Evolutionary conservation across 805 yeast species (phyloP), one percentile per base, ranked within the genome.

Genomic region (Saccharomycopsis guyanensis): DNA sequence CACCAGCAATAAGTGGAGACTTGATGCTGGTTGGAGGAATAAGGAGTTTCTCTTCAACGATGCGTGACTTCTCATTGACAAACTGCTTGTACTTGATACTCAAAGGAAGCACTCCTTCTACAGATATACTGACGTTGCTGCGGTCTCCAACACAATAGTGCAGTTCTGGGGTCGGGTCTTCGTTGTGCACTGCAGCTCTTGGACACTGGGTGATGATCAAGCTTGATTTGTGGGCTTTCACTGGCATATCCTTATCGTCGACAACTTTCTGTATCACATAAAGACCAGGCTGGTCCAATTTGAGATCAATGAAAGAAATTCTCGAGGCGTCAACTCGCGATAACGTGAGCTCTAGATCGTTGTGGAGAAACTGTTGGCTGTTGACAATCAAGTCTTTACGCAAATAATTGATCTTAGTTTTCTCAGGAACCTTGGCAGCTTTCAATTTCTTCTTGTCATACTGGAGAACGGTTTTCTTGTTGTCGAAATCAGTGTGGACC

Each of bases 191-290:
- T 18, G 69, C 62, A 0, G 86, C 95, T 2, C 66, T 66, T 1
- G 98, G 98, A 61, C 98, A 91, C 37, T 70, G 60, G 2, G 94
- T 80, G 6, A 93, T 69, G 16, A 82, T 57, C 31, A 87, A 69
- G 42, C 78, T 81, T 1, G 83, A 75, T 50, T 73, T 76, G 52
- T 70, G 73, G 1, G 79, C 68, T 55, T 85, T 73, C 29, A 86
- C 73, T 15, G 72, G 74, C 29, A 83, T 66, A 38, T 76, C 75
- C 46, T 79, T 79, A 1, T 71, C 62, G 59, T 93, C 98, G 1
- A 72, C 59, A 4, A 89, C 93, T 45, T 75, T 72, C 22, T 65
- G 68, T 2, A 93, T 71, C 48, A 75, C 76, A 62, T 93, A 93
- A n/a, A 74, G 68, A 1, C 98, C 99, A 0, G 93, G 82, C 15